Evolutionary conservation across 1,284 basidiomycete genomes (phyloP).

Genomic region (Cutaneotrichosporon sp.): DNA sequence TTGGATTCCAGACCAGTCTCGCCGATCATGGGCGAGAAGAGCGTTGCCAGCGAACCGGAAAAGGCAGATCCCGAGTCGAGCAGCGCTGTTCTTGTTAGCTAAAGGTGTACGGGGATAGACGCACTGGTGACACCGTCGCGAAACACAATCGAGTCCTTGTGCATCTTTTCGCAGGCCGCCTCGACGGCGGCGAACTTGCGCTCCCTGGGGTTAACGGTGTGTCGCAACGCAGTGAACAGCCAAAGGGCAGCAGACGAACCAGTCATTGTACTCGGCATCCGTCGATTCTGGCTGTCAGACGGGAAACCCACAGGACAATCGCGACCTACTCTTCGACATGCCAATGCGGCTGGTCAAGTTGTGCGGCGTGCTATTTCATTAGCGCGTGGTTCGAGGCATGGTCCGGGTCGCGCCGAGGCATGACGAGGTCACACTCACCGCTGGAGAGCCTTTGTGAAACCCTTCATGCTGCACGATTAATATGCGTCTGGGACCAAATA

Average conservation of each 20-base stretch:
- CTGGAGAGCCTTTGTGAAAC: slow-evolving; percentile 68
- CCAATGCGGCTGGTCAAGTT: slow-evolving; percentile 77
- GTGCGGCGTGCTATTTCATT: slow-evolving; percentile 65
- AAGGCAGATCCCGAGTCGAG: slow-evolving; percentile 74
- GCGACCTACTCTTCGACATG: slow-evolving; percentile 75
- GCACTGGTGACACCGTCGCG: slow-evolving; percentile 72
- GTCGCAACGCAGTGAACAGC: too few species aligned
- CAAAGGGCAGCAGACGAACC: slow-evolving; percentile 22
- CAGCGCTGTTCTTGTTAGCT: slow-evolving; percentile 55
- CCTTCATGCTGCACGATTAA: slow-evolving; percentile 59
- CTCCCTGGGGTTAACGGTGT: slow-evolving; percentile 48
- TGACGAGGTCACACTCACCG: too few species aligned
- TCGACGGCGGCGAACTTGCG: slow-evolving; percentile 74
- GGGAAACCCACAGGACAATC: background rate
- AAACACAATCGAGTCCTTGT: slow-evolving; percentile 87
- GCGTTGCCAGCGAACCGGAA: slow-evolving; percentile 64
- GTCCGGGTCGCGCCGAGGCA: too few species aligned
- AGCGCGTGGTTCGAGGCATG: background rate
- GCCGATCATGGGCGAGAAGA: slow-evolving; percentile 74
- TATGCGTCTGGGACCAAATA: background rate
- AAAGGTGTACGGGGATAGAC: slow-evolving; percentile 31
- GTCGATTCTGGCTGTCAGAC: slow-evolving; percentile 58
- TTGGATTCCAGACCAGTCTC: slow-evolving; percentile 77
- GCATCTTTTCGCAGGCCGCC: slow-evolving; percentile 74
- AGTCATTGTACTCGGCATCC: slow-evolving; percentile 70